Percentiles rank a stretch among this genome's conserved stretches.
Evolutionary conservation across 805 yeast genomes (phyloP).

Genomic region (Candida tibetensis): DNA sequence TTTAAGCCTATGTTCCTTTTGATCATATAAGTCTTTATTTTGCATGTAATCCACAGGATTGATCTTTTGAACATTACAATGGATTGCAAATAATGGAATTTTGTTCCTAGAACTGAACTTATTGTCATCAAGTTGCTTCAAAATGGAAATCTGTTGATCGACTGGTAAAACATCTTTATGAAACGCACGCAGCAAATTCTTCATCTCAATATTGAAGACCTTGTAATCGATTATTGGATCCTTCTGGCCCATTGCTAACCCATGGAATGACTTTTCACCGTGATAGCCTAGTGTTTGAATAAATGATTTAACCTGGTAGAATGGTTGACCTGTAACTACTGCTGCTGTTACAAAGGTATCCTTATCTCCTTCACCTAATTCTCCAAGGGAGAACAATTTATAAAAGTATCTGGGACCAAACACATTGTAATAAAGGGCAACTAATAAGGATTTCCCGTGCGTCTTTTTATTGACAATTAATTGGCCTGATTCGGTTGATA

Average conservation of each 20-base stretch:
- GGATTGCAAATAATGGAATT: conserved; percentile 3
- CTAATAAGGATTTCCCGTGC: conserved; percentile 55
- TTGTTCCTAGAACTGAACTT: neutral
- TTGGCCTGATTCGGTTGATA: conserved; percentile 70
- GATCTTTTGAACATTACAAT: conserved; percentile 4
- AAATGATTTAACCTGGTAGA: conserved; percentile 17
- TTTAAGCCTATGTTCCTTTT: conserved; percentile 1
- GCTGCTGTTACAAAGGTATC: conserved; percentile 36
- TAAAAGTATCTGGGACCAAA: conserved; percentile 19
- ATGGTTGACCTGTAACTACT: conserved; percentile 8
- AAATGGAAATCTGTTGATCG: neutral
- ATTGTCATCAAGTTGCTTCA: conserved; percentile 1
- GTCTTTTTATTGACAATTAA: conserved; percentile 55
- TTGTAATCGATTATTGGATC: conserved; percentile 24
- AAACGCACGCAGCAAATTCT: conserved; percentile 2
- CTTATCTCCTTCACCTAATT: conserved; percentile 35
- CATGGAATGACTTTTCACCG: conserved; percentile 24
- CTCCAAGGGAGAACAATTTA: conserved; percentile 8
- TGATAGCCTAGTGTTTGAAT: conserved; percentile 15
- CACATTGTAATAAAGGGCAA: conserved; percentile 63
- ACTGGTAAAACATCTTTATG: conserved; percentile 1
- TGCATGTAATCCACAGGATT: conserved; percentile 3
- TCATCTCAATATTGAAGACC: conserved; percentile 1
- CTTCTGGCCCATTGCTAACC: conserved; percentile 30
- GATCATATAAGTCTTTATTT: conserved; percentile 1